Conservation (phyloP, 2,329 filamentous ascomycete genomes). For the Zymoseptoria tritici region DNA sequence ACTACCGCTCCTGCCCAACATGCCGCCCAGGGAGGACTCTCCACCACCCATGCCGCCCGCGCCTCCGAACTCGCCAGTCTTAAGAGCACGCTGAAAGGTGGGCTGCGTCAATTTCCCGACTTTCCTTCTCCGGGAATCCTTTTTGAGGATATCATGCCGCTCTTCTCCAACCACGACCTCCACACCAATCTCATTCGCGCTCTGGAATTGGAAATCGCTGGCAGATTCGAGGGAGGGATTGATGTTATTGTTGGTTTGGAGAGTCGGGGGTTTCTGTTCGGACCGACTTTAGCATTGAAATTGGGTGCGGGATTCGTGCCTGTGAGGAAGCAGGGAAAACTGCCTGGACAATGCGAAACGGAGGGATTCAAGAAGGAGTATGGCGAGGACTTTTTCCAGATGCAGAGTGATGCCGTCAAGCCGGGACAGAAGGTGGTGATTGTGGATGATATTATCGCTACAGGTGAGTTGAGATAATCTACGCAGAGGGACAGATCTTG, state of each 20-base stretch:
- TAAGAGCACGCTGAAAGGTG: slow-evolving; percentile 59
- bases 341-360: slow-evolving; percentile 80
- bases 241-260: slow-evolving; percentile 93
- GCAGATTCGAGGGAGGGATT: slow-evolving; percentile 44
- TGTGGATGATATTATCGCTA: slow-evolving; percentile 97
- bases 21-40: slow-evolving; percentile 42
- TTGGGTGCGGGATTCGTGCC: slow-evolving; percentile 84
- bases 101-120: slow-evolving; percentile 80
- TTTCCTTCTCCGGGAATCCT: slow-evolving; percentile 88
- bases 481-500: too few relatives aligned
- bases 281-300: slow-evolving; percentile 75
- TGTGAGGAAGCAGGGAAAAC: slow-evolving; percentile 90
- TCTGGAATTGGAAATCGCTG: slow-evolving; percentile 72
- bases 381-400: slow-evolving; percentile 89
- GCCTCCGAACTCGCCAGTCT: slow-evolving; percentile 42
- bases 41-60: slow-evolving; percentile 44
- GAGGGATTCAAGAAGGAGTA: slow-evolving; percentile 94
- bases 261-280: slow-evolving; percentile 92
- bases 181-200: slow-evolving; percentile 74
- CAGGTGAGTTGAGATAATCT: slow-evolving; percentile 57
- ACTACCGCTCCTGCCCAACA: slow-evolving; percentile 19
- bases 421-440: slow-evolving; percentile 83
- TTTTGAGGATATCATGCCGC: slow-evolving; percentile 96
- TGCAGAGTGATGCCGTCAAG: slow-evolving; percentile 80
- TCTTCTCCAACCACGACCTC: slow-evolving; percentile 70